These are phyloP conservation scores for Capsicum pubescens DNA, from an alignment of 257 asterid genomes.

Conservation along the genomic window DNA sequence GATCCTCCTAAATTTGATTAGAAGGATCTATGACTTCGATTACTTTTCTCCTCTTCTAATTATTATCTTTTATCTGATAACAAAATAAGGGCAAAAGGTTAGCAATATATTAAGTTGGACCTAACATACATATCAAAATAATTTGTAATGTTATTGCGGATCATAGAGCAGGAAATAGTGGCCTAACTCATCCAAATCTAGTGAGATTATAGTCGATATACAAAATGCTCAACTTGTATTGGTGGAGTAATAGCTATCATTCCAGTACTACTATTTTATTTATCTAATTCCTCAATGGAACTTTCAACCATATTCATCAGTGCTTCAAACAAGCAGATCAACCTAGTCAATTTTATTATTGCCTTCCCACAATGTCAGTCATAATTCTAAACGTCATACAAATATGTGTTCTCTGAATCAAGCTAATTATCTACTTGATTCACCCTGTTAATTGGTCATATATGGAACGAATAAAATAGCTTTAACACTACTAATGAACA, in stretches of 20 bases:
- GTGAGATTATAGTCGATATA: background rate
- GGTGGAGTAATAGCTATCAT: constrained; percentile 18
- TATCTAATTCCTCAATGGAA: background rate
- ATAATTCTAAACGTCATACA: background rate
- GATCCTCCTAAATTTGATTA: background rate
- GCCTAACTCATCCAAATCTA: background rate
- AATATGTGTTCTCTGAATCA: background rate
- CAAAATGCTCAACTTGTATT: constrained; percentile 13
- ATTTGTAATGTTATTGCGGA: background rate
- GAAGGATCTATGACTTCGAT: background rate
- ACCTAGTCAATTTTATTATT: background rate
- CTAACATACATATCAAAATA: background rate
- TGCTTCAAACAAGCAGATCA: background rate
- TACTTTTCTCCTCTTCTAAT: background rate
- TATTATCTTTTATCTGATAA: background rate
- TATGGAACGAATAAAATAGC: too few relatives aligned
- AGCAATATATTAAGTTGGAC: background rate
- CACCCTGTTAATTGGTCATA: background rate
- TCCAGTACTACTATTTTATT: background rate
- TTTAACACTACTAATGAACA: too few relatives aligned
- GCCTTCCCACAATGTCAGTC: background rate
- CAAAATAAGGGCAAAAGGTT: background rate
- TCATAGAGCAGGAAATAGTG: background rate
- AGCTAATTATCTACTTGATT: background rate
- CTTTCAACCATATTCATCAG: background rate